A percentile compares a stretch with the other conserved stretches of the same genome.
phyloP scores from a whole-genome alignment of 2,329 filamentous ascomycete genomes.

The Orbilia brochopaga region DNA sequence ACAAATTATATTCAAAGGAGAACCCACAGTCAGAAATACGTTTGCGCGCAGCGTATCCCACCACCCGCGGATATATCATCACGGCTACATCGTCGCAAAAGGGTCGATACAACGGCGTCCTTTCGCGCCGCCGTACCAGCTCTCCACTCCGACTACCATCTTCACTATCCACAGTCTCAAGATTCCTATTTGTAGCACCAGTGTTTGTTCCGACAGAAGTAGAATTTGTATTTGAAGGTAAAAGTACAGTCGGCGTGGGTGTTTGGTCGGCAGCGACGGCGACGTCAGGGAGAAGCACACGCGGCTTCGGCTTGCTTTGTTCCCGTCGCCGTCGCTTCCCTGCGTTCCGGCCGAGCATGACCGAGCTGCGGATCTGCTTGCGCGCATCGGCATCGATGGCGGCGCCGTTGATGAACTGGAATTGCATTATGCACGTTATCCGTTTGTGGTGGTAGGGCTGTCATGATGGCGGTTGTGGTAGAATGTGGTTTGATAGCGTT shows the following conservation, averaged over 20 bases:
- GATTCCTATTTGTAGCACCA: slow-evolving; percentile 2
- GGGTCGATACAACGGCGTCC: slow-evolving; percentile 1
- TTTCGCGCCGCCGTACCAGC: too few species aligned
- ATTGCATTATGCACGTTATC: slow-evolving; percentile 27
- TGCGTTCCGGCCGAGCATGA: slow-evolving; percentile 38
- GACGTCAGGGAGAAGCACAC: slow-evolving; percentile 20
- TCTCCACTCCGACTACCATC: neutral
- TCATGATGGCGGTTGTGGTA: neutral
- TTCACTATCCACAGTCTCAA: neutral
- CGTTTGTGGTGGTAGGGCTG: neutral
- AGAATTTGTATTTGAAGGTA: too few species aligned
- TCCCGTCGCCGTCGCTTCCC: slow-evolving; percentile 23
- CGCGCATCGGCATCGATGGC: slow-evolving; percentile 41
- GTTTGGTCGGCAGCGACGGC: neutral
- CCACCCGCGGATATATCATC: slow-evolving; percentile 12
- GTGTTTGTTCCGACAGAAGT: too few species aligned
- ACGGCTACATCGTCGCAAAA: slow-evolving; percentile 27
- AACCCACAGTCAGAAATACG: slow-evolving; percentile 23
- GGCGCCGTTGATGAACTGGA: slow-evolving; percentile 37
- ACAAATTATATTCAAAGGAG: too few species aligned
- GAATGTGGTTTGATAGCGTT: neutral
- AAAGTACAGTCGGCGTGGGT: too few species aligned
- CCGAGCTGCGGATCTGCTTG: slow-evolving; percentile 42
- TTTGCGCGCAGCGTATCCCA: slow-evolving; percentile 23
- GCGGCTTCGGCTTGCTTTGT: slow-evolving; percentile 8